These are phyloP conservation scores for Globisporangium yorkense DNA, from an alignment of 352 stramenopile genomes.

Conservation along the genomic window DNA sequence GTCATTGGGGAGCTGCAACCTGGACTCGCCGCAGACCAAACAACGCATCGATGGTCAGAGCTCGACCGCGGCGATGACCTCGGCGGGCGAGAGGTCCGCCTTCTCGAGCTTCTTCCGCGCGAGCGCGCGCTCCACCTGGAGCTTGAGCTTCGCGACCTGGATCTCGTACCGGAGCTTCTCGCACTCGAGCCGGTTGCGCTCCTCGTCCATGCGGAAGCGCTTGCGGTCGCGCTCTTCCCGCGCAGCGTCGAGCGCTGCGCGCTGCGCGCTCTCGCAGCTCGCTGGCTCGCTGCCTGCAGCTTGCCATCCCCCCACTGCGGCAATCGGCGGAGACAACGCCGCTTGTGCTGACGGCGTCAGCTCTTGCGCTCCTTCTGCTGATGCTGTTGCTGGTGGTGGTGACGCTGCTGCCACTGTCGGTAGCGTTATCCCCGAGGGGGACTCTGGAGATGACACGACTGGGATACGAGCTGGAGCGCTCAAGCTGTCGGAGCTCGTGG, in stretches of 20 bases:
- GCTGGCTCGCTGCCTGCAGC: conserved; percentile 22
- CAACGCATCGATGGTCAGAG: neutral
- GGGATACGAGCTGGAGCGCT: neutral
- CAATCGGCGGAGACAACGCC: neutral
- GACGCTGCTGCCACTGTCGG: neutral
- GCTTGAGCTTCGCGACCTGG: conserved; percentile 38
- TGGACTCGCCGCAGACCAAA: neutral
- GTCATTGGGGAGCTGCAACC: neutral
- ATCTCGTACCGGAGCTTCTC: conserved; percentile 60
- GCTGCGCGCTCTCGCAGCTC: conserved; percentile 41
- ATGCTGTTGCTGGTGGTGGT: neutral
- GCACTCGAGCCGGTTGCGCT: conserved; percentile 53
- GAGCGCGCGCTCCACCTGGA: conserved; percentile 45
- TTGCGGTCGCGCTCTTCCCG: conserved; percentile 62
- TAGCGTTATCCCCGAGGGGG: neutral
- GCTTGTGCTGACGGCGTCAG: neutral
- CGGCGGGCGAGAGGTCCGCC: conserved; percentile 28
- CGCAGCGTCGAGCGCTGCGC: conserved; percentile 39
- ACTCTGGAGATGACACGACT: neutral
- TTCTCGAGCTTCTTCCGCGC: conserved; percentile 47
- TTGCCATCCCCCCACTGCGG: conserved; percentile 10
- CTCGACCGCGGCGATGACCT: conserved; percentile 29
- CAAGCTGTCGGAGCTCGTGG: neutral
- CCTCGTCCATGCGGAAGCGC: conserved; percentile 53
- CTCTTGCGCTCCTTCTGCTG: neutral